Evolutionary conservation across 148 eudicot species (phyloP).

Genomic region (Fagopyrum esculentum): DNA sequence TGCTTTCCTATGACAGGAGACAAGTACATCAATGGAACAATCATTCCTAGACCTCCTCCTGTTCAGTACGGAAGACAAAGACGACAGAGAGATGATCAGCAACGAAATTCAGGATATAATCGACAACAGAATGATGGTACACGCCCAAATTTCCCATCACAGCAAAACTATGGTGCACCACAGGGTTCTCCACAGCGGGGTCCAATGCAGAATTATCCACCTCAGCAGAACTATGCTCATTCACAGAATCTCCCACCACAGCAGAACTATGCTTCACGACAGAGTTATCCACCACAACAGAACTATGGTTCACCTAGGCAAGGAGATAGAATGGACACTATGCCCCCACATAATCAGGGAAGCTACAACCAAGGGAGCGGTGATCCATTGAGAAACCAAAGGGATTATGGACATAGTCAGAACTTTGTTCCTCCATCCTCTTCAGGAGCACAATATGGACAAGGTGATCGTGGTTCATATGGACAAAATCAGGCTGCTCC

Average conservation of each 20-base stretch:
- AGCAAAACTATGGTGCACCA: slow-evolving; percentile 8
- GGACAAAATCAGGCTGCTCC: slow-evolving; percentile 22
- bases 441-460: slow-evolving; percentile 33
- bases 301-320: slow-evolving; percentile 32
- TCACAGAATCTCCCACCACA: slow-evolving; percentile 15
- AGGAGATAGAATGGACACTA: slow-evolving; percentile 25
- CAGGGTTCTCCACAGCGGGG: slow-evolving; percentile 1
- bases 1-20: slow-evolving; percentile 43
- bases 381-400: slow-evolving; percentile 21
- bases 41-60: slow-evolving; percentile 87
- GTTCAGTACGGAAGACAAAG: slow-evolving; percentile 56
- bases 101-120: slow-evolving; percentile 24
- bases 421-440: slow-evolving; percentile 23
- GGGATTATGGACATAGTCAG: slow-evolving; percentile 7
- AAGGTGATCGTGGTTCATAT: slow-evolving; percentile 26
- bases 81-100: slow-evolving; percentile 29
- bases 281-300: slow-evolving; percentile 23
- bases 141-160: slow-evolving; percentile 16
- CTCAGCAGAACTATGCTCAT: slow-evolving; percentile 6
- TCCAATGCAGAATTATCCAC: slow-evolving; percentile 6
- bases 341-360: slow-evolving; percentile 24
- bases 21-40: slow-evolving; percentile 80
- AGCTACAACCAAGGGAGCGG: slow-evolving; percentile 30
- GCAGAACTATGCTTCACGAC: slow-evolving; percentile 13
- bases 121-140: slow-evolving; percentile 18